Evolutionary conservation across 1,139 yeast species (phyloP), one percentile per base, ranked within the genome.

Genomic region (Geotrichum klebahnii): DNA sequence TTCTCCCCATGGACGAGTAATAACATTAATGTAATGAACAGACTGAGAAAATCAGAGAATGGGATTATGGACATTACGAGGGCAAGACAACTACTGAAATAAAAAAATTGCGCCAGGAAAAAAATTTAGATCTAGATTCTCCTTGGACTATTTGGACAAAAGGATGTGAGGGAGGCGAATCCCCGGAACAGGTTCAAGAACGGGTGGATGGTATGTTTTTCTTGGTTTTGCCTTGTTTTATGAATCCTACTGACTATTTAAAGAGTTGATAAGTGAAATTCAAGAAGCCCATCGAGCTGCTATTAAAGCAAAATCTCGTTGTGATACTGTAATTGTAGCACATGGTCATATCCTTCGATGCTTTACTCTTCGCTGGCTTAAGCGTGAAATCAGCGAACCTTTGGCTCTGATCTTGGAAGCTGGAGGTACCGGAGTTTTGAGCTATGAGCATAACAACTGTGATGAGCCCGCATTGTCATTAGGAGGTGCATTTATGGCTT

Each of bases 51-150:
- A 69, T 88, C 46, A 76, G 94, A 57, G 97, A 90, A 69, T 90
- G 97, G 97, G 94, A 87, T 59, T 90, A 90, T 63, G 97, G 97
- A 59, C 94, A 86, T 61, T 90, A 90, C 66, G 97, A 90, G 71
- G 97, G 97, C 3, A 68, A 82, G 60, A 67, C 75, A 51, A 84
- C 95, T 1, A 67, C 71, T 12, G 80, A 89, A 59, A 89, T 90
- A 64, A 71, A 76, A 38, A 75, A 72, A 9, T 66, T 79, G 57
- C 78, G 97, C 61, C 70, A 71, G 42, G 64, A 69, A 17, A 74
- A 83, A 54, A 96, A 95, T 0, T 70, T 85, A 44, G 81, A 60
- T 32, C 53, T 55, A 29, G 61, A 59, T 12, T 42, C 48, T 42
- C 73, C 73, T n/a, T 90, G 97, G 97, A 71, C 75, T 50, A 89